phyloP scores from a whole-genome alignment of 1,139 yeast genomes.

The Taphrina communis region DNA sequence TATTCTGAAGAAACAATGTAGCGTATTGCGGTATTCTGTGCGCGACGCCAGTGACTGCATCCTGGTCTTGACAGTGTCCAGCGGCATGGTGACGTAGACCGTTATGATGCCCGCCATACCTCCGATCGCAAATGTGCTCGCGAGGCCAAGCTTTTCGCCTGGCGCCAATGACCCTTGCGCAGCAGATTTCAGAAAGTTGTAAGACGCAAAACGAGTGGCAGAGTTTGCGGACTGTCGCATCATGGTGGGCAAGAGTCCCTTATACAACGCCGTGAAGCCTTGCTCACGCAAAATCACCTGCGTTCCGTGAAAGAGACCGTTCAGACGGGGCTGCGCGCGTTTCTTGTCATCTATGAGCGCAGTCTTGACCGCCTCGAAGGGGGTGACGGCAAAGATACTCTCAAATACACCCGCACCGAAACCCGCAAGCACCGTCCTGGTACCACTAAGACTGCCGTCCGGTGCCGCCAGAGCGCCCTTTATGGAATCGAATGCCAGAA shows the following conservation, averaged over 20 bases:
- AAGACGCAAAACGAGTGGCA: conserved; percentile 91
- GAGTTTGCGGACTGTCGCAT: conserved; percentile 95
- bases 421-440: conserved; percentile 89
- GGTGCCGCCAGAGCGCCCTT: conserved; percentile 77
- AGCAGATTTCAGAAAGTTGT: conserved; percentile 81
- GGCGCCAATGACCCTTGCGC: conserved; percentile 73
- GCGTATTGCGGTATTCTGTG: conserved; percentile 70
- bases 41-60: conserved; percentile 93
- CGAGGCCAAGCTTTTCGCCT: conserved; percentile 72
- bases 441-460: conserved; percentile 84
- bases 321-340: conserved; percentile 72
- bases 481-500: conserved; percentile 88
- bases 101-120: conserved; percentile 92
- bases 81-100: conserved; percentile 92
- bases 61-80: conserved; percentile 95
- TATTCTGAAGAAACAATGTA: conserved; percentile 79
- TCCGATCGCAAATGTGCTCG: conserved; percentile 84
- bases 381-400: conserved; percentile 91
- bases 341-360: conserved; percentile 85
- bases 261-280: conserved; percentile 82
- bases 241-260: conserved; percentile 90
- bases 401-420: conserved; percentile 94
- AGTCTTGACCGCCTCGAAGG: conserved; percentile 95
- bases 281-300: conserved; percentile 70
- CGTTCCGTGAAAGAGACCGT: conserved; percentile 68